phyloP scores from a whole-genome alignment of 768 basidiomycete species.

The Boletus fagicola region DNA sequence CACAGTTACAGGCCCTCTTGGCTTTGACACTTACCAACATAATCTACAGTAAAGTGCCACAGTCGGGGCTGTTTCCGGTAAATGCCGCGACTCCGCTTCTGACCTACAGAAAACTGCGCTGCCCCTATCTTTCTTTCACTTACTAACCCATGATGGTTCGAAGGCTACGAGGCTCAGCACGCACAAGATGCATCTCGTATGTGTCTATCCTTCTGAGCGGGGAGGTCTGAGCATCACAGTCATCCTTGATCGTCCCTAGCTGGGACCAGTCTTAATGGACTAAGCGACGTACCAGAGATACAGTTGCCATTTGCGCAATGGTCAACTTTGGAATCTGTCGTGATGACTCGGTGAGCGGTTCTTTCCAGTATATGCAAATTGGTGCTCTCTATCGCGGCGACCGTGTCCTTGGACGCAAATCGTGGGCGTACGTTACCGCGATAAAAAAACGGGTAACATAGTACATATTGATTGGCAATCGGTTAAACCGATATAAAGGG shows the following conservation, averaged over 20 bases:
- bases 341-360: constrained; percentile 26
- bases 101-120: background rate
- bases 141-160: constrained; percentile 20
- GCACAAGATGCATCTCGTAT: constrained; percentile 16
- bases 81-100: background rate
- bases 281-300: constrained; percentile 31
- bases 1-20: no score
- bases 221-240: constrained; percentile 32
- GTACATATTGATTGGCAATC: background rate
- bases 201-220: constrained; percentile 30
- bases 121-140: background rate
- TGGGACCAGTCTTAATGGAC: constrained; percentile 25
- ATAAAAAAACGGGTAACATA: background rate
- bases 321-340: constrained; percentile 29
- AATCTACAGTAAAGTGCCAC: no score
- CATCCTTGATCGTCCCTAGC: constrained; percentile 30
- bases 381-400: constrained; percentile 23
- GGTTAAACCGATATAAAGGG: background rate
- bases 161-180: constrained; percentile 31
- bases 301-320: constrained; percentile 20
- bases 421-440: background rate
- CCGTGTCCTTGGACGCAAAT: constrained; percentile 12
- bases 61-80: background rate
- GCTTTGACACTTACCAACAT: no score
- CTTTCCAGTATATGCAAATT: background rate